These are phyloP conservation scores for Colletotrichum falcatum DNA, from an alignment of 2,329 filamentous ascomycete species.

Conservation along the genomic window DNA sequence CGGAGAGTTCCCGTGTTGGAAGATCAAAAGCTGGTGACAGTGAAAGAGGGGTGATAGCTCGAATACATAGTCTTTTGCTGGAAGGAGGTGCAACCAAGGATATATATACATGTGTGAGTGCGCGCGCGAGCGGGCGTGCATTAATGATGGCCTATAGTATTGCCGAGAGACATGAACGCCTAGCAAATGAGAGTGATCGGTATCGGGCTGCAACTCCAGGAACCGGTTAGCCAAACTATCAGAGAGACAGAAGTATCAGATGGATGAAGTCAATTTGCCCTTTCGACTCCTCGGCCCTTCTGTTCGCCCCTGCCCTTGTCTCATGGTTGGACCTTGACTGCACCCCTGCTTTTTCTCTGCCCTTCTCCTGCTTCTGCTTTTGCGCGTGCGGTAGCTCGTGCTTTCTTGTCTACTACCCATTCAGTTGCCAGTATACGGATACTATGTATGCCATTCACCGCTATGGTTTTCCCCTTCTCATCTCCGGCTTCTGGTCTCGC, in stretches of 20 bases:
- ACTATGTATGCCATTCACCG: neutral
- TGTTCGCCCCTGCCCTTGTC: slow-evolving; percentile 28
- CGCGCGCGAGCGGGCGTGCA: neutral
- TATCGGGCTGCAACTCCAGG: slow-evolving; percentile 22
- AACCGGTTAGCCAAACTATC: slow-evolving; percentile 6
- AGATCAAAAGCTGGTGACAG: neutral
- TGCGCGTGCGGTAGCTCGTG: neutral
- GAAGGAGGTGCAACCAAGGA: neutral
- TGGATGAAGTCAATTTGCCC: slow-evolving; percentile 29
- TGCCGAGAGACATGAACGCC: neutral
- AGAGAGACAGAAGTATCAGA: neutral
- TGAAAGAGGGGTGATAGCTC: neutral
- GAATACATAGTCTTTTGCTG: neutral
- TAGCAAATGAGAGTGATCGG: slow-evolving; percentile 2
- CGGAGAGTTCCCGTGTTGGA: neutral
- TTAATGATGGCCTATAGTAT: neutral
- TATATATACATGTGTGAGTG: neutral
- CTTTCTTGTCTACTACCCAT: neutral
- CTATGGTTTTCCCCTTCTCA: neutral
- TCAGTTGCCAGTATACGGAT: too few relatives aligned
- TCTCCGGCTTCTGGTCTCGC: neutral
- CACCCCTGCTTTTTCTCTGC: slow-evolving; percentile 5
- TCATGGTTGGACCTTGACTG: slow-evolving; percentile 10
- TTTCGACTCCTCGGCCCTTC: slow-evolving; percentile 24
- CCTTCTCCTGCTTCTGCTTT: neutral